Conservation (phyloP, 257 asterid species). For the Lycium ferocissimum region DNA sequence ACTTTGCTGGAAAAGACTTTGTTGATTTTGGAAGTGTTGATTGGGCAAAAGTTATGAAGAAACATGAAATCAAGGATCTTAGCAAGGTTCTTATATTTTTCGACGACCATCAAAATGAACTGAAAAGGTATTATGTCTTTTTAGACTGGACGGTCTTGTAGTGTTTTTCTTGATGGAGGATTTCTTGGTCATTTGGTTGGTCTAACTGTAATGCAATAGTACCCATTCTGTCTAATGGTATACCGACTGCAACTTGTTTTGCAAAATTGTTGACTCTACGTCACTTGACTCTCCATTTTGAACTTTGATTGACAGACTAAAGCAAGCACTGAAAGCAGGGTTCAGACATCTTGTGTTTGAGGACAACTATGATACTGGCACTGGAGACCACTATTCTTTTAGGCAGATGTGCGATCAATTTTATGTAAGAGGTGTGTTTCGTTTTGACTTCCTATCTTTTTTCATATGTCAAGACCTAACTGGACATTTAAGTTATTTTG, state of each 20-base stretch:
- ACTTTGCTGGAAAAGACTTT: conserved; percentile 91
- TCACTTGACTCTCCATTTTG: background rate
- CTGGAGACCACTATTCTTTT: conserved; percentile 96
- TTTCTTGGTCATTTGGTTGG: background rate
- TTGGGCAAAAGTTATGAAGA: conserved; percentile 76
- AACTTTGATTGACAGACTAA: conserved; percentile 58
- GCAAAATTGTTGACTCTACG: background rate
- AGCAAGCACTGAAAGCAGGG: conserved; percentile 95
- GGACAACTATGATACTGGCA: conserved; percentile 98
- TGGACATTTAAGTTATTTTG: background rate
- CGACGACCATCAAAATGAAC: conserved; percentile 96
- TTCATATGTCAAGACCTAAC: background rate
- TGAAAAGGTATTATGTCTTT: conserved; percentile 66
- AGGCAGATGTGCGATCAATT: conserved; percentile 95
- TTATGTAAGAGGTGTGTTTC: conserved; percentile 70
- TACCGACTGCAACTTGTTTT: background rate
- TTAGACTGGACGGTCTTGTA: conserved; percentile 8
- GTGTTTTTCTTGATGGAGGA: conserved; percentile 13
- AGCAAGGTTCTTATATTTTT: conserved; percentile 82
- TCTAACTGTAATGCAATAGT: background rate
- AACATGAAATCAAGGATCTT: conserved; percentile 74
- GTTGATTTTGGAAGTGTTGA: conserved; percentile 96
- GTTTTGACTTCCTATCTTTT: background rate
- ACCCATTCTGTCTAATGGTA: background rate
- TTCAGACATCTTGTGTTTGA: conserved; percentile 91